Base-by-base conservation (phyloP, 163 green algal genomes). In the Trebouxiophyceae sp. region DNA sequence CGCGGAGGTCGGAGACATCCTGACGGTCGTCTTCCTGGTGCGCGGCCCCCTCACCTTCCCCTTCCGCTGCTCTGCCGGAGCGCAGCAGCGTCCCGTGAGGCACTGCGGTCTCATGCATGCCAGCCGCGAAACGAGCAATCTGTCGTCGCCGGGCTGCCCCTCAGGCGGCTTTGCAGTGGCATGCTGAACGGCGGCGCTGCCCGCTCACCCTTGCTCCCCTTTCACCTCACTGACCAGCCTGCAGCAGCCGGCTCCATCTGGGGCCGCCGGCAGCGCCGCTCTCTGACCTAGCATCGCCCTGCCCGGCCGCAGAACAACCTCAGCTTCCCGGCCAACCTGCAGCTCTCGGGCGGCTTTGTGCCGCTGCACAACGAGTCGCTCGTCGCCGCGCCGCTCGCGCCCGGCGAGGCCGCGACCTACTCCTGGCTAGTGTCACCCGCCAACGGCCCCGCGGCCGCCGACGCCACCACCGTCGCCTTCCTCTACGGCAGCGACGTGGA, bases 401-500 rank as follows among this genome's bases (percentile, higher is more conserved):
- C 69, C n/a, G 67, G 67, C 12, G 39, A 31, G 2, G 76, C 33
- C n/a, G 62, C 66, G 50, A 72, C 68, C 23, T 80, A 79, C 54
- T 45, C 57, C 5, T 85, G 74, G 67, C 31, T 62, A 5, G 76
- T 64, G 1, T 34, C 64, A 8, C 6, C 28, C 12, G 57, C 16
- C 27, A 56, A 60, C 16, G 80, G 70, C 19, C 80, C 80, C 1
- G 58, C n/a, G 0, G 2, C 16, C 20, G 27, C 47, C 46, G 78
- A 77, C 67, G 32, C 70, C 4, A 60, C 28, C 39, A 81, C 73
- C 1, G 56, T 79, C 2, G 64, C 71, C 46, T 79, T 71, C 45
- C 46, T 61, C 54, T 84, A 84, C 60, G 60, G 55, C 56, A 76
- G 64, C 5, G 70, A 56, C 3, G 73, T 78, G 3, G 74, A 84